These are phyloP conservation scores for Pythium utonaiense DNA, from an alignment of 352 stramenopile species.

Conservation along the genomic window DNA sequence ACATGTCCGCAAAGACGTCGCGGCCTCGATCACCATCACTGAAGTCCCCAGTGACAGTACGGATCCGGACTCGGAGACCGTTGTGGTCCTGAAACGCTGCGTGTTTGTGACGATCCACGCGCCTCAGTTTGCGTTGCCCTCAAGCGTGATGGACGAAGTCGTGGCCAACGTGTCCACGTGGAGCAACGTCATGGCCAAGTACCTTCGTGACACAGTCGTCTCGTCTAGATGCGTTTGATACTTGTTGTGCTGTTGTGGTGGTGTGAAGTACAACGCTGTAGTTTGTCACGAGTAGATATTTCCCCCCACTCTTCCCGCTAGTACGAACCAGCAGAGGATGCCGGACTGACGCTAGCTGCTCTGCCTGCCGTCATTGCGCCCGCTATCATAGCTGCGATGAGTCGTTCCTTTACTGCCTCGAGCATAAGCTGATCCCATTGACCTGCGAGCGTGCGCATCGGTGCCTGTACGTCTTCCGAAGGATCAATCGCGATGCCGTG, in stretches of 20 bases:
- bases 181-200: no score
- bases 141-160: no score
- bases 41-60: conserved; percentile 7
- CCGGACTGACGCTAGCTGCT: no score
- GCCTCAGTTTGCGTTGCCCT: no score
- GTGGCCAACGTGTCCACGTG: no score
- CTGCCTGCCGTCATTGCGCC: background rate
- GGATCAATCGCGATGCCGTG: background rate
- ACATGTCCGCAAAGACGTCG: conserved; percentile 30
- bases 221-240: no score
- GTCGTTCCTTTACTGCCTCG: conserved; percentile 2
- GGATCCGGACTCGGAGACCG: no score
- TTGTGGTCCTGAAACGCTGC: conserved; percentile 15
- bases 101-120: conserved; percentile 8
- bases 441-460: background rate
- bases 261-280: no score
- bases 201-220: no score
- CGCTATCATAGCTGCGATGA: background rate
- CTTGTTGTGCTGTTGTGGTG: no score
- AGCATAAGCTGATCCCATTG: conserved; percentile 19
- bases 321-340: background rate
- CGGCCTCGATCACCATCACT: conserved; percentile 15
- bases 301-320: no score
- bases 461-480: background rate
- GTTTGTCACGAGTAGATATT: no score